Evolutionary conservation across 2,329 filamentous ascomycete species (phyloP), one percentile per base, ranked within the genome.

Genomic region (Stemphylium vesicarium): DNA sequence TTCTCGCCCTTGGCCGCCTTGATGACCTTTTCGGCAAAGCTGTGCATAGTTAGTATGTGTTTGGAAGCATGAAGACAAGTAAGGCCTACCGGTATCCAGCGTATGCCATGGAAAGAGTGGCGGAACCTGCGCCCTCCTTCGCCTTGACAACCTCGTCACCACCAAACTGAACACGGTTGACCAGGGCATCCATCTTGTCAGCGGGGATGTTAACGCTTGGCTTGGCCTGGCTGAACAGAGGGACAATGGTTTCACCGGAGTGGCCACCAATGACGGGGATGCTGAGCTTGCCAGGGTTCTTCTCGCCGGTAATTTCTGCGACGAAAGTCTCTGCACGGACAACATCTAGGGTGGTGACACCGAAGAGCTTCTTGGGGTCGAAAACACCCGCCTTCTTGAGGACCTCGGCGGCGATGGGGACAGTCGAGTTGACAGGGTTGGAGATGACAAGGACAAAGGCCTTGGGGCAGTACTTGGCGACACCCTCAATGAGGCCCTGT

Each of bases 351-450:
- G 95, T 98, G 75, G 95, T 99, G 76, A 99, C 95, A 85, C 95
- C 95, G 75, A 99, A 99, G 62, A 99, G 89, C 78, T 90, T 92
- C 85, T 95, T 90, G 67, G 95, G 84, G 84, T 99, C 90, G 81
- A 98, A 99, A 74, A 96, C 92, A 69, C 88, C 88, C 77, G 92
- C 92, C 69, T 85, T 84, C 87, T 97, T 98, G 77, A 99, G 88
- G 59, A 97, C 91, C 84, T 99, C 95, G 68, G 93, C 95, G 63
- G 95, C 91, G 74, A 99, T 97, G 62, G 95, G 95, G 54, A 99
- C 95, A 53, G 95, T 99, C 48, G 92, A 96, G 88, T 99, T 99
- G 80, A 99, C 95, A 56, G 95, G 95, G 87, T 99, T 99, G 73
- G 94, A 98, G 80, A 99, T 99, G 82, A 99, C 88, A 64, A 98